Base-by-base conservation (phyloP, 441 rosid genomes). In the Lagerstroemia fauriei region DNA sequence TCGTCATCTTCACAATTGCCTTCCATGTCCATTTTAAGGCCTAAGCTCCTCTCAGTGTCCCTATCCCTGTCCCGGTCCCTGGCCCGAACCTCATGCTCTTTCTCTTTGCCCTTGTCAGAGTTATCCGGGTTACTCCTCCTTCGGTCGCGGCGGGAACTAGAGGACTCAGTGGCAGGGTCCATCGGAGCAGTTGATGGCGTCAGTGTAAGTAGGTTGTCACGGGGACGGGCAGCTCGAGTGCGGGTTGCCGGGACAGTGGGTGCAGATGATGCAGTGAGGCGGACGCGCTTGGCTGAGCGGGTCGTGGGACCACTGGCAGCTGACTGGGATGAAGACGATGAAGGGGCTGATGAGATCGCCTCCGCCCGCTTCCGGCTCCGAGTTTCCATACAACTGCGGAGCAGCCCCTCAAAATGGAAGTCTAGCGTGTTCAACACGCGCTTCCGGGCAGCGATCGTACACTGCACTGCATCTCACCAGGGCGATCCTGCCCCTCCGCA, bases 311-410 rank as follows among this genome's bases (percentile, higher is more conserved):
- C 92, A 34, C 97, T 88, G 50, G 93, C 92, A 41, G 98, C 90
- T 56, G 93, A 68, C 38, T 65, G 73, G 16, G 85, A 75, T 88
- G 87, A 82, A 41, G 95, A 88, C 84, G 93, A 87, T 84, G 98
- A 92, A 85, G 96, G 95, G 94, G 98, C 95, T 88, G 97, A 80
- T 92, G 98, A 94, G 97, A 98, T 89, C 89, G 98, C 99, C 99
- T 97, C 99, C 97, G 98, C 99, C 97, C 99, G 94, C 95, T 97
- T 97, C 91, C 99, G 98, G 97, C 99, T 94, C 82, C 99, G 97
- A 92, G 98, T 97, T 97, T 97, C 99, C 99, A 95, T 97, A 97
- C 99, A 97, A 94, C 65, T 89, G 83, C 91, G 32, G 88, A 89
- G 82, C 88, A 90, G 56, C 91, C 88, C 92, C 90, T 85, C 84